Evolutionary conservation across 345 rosid genomes (phyloP).

Genomic region (Capsella bursapastoris): DNA sequence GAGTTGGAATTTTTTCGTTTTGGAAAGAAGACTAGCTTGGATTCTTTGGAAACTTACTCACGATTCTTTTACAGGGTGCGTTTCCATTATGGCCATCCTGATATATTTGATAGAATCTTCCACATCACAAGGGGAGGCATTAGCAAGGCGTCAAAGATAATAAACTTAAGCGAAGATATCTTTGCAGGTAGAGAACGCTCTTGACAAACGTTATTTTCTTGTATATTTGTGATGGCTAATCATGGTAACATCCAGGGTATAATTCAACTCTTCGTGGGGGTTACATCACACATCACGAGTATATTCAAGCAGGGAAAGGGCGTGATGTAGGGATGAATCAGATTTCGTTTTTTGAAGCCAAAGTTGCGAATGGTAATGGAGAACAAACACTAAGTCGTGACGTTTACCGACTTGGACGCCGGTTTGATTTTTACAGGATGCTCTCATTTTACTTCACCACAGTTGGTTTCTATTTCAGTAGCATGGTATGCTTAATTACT

Average conservation of each 20-base stretch:
- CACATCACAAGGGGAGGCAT: conserved; percentile 97
- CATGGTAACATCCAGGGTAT: conserved; percentile 60
- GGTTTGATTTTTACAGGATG: conserved; percentile 95
- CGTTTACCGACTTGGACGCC: conserved; percentile 89
- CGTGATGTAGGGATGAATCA: conserved; percentile 98
- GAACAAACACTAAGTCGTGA: conserved; percentile 99
- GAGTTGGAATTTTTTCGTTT: conserved; percentile 1
- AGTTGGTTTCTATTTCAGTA: conserved; percentile 92
- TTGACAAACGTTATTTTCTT: conserved; percentile 4
- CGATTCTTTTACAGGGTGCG: conserved; percentile 72
- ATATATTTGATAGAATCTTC: conserved; percentile 94
- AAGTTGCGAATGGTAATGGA: conserved; percentile 96
- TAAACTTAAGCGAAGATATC: conserved; percentile 93
- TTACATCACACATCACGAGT: conserved; percentile 89
- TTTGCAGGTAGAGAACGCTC: conserved; percentile 70
- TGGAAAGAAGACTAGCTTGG: conserved; percentile 27
- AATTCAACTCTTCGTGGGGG: conserved; percentile 96
- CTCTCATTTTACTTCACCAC: conserved; percentile 97
- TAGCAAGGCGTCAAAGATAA: conserved; percentile 93
- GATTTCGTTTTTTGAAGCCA: conserved; percentile 89
- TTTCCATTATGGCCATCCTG: conserved; percentile 99
- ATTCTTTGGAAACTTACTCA: conserved; percentile 24
- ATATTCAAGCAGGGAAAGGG: conserved; percentile 97
- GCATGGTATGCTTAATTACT: conserved; percentile 69
- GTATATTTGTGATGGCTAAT: conserved; percentile 38